A percentile compares a stretch with the other conserved stretches of the same genome.
Conservation (phyloP, 768 basidiomycete genomes). For the Tricholoma bakamatsutake region DNA sequence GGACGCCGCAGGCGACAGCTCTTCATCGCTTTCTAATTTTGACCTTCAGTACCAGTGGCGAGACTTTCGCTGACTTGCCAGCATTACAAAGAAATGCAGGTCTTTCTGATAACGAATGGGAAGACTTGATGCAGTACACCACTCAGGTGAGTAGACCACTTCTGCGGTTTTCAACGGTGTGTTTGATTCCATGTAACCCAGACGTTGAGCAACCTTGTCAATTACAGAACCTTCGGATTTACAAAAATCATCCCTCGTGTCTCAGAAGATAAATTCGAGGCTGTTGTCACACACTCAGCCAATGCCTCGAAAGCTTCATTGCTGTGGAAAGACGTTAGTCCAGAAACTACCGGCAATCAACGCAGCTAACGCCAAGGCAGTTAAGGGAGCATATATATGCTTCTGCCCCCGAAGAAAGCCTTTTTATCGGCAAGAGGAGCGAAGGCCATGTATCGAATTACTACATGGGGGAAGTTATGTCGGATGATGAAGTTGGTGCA, state of each 20-base stretch:
- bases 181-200: constrained; percentile 9
- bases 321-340: constrained; percentile 58
- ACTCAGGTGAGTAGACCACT: constrained; percentile 48
- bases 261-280: constrained; percentile 52
- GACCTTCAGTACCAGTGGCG: constrained; percentile 53
- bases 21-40: constrained; percentile 70
- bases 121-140: constrained; percentile 65
- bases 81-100: constrained; percentile 48
- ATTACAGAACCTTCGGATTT: constrained; percentile 80
- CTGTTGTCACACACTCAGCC: constrained; percentile 53
- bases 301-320: constrained; percentile 48
- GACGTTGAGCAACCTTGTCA: constrained; percentile 60
- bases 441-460: constrained; percentile 82
- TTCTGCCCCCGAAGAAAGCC: constrained; percentile 51
- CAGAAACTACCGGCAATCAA: neutral
- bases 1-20: constrained; percentile 64
- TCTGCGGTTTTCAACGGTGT: neutral
- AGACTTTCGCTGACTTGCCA: constrained; percentile 50
- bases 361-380: constrained; percentile 26
- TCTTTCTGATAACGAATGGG: constrained; percentile 57
- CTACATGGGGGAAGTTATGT: constrained; percentile 68
- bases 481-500: constrained; percentile 72
- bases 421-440: constrained; percentile 75
- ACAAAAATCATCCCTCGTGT: constrained; percentile 82
- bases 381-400: constrained; percentile 74